phyloP scores from a whole-genome alignment of 441 rosid species.

The Omphalea diandra region DNA sequence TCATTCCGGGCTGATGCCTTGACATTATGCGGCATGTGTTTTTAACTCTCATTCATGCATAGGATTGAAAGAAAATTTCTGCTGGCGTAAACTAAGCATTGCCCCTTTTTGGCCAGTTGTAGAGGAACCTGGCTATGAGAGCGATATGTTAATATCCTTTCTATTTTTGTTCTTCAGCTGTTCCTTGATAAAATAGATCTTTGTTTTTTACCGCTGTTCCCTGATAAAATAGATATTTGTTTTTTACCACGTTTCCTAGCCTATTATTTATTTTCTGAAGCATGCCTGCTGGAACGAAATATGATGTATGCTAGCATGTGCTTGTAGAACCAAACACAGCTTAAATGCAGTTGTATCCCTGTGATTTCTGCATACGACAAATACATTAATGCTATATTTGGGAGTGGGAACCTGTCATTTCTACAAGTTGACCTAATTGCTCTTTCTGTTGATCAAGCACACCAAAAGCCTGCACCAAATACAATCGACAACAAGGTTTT shows the following conservation, averaged over 20 bases:
- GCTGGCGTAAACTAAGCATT: background rate
- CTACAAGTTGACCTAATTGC: slow-evolving; percentile 23
- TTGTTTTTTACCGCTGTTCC: background rate
- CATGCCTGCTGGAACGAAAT: background rate
- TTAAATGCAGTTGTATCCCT: slow-evolving; percentile 8
- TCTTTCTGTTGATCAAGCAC: slow-evolving; percentile 44
- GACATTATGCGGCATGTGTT: background rate
- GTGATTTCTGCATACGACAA: slow-evolving; percentile 18
- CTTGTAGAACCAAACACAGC: background rate
- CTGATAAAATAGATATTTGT: no score
- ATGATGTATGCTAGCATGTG: slow-evolving; percentile 8
- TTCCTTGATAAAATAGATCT: background rate
- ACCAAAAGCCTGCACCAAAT: slow-evolving; percentile 87
- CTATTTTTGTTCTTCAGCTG: slow-evolving; percentile 2
- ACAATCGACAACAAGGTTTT: slow-evolving; percentile 84
- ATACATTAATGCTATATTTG: slow-evolving; percentile 17
- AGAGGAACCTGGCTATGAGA: background rate
- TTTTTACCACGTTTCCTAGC: background rate
- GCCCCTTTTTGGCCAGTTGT: background rate
- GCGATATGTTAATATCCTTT: background rate
- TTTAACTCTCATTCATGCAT: background rate
- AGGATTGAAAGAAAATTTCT: background rate
- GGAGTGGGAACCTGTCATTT: slow-evolving; percentile 5
- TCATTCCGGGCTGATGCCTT: background rate
- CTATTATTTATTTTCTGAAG: background rate